A percentile compares a stretch with the other conserved stretches of the same genome.
phyloP scores from a whole-genome alignment of 495 filamentous ascomycete species.

The Penicillium steckii region DNA sequence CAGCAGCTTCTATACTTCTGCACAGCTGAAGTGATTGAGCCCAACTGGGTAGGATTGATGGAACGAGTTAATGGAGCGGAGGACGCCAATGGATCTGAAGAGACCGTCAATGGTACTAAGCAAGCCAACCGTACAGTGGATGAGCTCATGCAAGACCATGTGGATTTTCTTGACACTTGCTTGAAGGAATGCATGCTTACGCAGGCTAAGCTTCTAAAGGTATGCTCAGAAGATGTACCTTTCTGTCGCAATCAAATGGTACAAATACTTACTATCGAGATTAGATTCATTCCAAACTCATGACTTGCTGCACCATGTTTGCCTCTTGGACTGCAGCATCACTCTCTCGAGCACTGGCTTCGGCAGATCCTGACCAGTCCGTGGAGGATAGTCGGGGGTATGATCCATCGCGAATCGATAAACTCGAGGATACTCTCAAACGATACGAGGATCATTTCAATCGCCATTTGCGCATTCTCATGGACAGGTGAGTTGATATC shows the following conservation, averaged over 20 bases:
- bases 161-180: slow-evolving; percentile 96
- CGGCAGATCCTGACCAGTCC: slow-evolving; percentile 71
- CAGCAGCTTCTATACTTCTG: slow-evolving; percentile 97
- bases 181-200: slow-evolving; percentile 99
- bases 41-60: slow-evolving; percentile 95
- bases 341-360: slow-evolving; percentile 74
- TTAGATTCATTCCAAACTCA: slow-evolving; percentile 92
- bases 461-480: slow-evolving; percentile 82
- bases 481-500: slow-evolving; percentile 61
- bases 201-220: slow-evolving; percentile 87
- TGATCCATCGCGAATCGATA: slow-evolving; percentile 67
- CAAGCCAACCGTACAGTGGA: slow-evolving; percentile 83
- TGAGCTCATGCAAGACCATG: slow-evolving; percentile 98
- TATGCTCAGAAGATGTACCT: slow-evolving; percentile 39
- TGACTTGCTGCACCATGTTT: slow-evolving; percentile 90
- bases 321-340: slow-evolving; percentile 75
- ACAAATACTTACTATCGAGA: neutral
- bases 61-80: slow-evolving; percentile 65
- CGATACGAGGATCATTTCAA: slow-evolving; percentile 93
- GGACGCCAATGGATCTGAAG: slow-evolving; percentile 50
- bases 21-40: slow-evolving; percentile 94
- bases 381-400: slow-evolving; percentile 43
- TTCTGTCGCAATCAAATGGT: neutral
- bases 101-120: slow-evolving; percentile 44
- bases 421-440: slow-evolving; percentile 78